Conservation (phyloP, 1,284 basidiomycete genomes). For the Marasmius tenuissimus region DNA sequence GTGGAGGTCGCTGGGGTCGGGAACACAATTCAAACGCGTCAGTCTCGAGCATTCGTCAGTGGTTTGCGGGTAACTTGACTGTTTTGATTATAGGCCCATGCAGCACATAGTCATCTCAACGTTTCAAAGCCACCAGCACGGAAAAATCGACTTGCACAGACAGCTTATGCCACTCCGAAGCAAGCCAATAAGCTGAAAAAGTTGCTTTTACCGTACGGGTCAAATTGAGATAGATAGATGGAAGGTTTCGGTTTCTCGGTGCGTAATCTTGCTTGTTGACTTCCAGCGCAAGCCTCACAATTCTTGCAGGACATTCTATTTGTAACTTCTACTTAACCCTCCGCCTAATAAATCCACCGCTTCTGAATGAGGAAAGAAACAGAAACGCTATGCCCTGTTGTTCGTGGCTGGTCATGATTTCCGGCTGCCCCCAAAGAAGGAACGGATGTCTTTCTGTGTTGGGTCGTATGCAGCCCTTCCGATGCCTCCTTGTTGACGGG, state of each 20-base stretch:
- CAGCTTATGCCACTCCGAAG: slow-evolving; percentile 60
- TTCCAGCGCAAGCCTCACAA: too few species aligned
- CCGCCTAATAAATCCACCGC: neutral
- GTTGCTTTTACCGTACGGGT: slow-evolving; percentile 68
- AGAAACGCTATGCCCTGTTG: too few species aligned
- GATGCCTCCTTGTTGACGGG: slow-evolving; percentile 77
- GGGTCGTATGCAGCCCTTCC: slow-evolving; percentile 73
- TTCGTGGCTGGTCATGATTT: neutral
- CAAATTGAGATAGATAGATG: slow-evolving; percentile 27
- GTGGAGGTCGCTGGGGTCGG: slow-evolving; percentile 68
- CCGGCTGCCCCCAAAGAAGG: slow-evolving; percentile 66
- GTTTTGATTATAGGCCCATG: slow-evolving; percentile 51
- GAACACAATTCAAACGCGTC: slow-evolving; percentile 75
- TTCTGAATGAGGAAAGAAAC: too few species aligned
- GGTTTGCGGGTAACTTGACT: slow-evolving; percentile 1
- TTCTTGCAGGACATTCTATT: neutral
- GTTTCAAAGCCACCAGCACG: slow-evolving; percentile 61
- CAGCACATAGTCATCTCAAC: slow-evolving; percentile 72
- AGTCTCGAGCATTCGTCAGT: neutral
- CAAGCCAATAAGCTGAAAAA: slow-evolving; percentile 69
- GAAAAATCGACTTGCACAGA: slow-evolving; percentile 66
- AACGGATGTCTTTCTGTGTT: slow-evolving; percentile 72
- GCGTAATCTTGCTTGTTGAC: neutral
- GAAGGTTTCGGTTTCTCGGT: neutral
- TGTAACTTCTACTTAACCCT: slow-evolving; percentile 4